phyloP scores from a whole-genome alignment of 2,329 filamentous ascomycete genomes.

The Hypoxylon sp. region DNA sequence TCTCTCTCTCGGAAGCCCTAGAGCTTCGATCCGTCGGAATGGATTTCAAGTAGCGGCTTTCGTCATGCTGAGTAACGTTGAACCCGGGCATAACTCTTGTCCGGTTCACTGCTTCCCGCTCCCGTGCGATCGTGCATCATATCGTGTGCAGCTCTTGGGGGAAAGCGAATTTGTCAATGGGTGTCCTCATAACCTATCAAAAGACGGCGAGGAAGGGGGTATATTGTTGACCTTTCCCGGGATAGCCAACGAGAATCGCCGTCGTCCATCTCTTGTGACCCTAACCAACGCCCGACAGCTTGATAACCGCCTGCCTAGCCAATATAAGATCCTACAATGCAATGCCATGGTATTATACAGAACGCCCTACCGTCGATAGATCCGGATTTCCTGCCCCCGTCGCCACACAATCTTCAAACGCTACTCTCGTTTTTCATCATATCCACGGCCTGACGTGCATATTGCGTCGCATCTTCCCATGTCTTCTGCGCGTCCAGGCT shows the following conservation, averaged over 20 bases:
- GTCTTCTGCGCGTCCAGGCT: constrained; percentile 63
- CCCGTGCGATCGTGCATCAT: constrained; percentile 22
- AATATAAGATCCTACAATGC: constrained; percentile 36
- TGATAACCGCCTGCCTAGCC: constrained; percentile 18
- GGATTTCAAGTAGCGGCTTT: constrained; percentile 35
- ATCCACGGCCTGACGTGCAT: constrained; percentile 46
- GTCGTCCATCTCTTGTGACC: constrained; percentile 33
- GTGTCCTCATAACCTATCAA: constrained; percentile 26
- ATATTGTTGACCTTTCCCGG: constrained; percentile 36
- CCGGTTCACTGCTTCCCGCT: constrained; percentile 13
- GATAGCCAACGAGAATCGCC: constrained; percentile 32
- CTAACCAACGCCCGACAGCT: constrained; percentile 31
- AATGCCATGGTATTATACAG: constrained; percentile 41
- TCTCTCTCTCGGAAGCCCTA: constrained; percentile 20
- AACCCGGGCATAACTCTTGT: constrained; percentile 33
- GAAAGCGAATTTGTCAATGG: constrained; percentile 15
- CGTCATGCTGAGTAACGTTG: constrained; percentile 37
- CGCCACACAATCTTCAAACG: constrained; percentile 22
- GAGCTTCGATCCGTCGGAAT: constrained; percentile 32
- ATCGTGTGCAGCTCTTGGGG: constrained; percentile 16
- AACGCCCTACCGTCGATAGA: constrained; percentile 34
- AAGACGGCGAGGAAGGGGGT: constrained; percentile 30
- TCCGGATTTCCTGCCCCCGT: constrained; percentile 28
- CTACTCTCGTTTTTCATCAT: constrained; percentile 35
- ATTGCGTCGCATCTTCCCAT: constrained; percentile 46